Evolutionary conservation across 768 basidiomycete genomes (phyloP), one percentile per base, ranked within the genome.

Genomic region (Hemileccinum rubropunctum): DNA sequence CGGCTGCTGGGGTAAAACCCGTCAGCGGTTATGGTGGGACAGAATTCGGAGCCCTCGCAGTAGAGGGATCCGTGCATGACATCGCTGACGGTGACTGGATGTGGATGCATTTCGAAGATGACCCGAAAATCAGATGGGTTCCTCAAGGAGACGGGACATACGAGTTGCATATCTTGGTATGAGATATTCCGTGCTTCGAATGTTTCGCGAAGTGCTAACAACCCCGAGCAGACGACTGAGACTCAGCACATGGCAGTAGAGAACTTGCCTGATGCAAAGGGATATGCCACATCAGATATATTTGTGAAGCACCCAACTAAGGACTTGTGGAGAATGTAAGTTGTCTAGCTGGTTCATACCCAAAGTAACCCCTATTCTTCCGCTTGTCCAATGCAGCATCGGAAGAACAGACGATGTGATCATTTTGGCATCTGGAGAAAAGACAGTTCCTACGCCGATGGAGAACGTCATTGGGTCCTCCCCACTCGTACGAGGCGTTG

Each of bases 201-300:
- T 4, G 15, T 6, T 23, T 39, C 10, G 12, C 2, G 3, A 14
- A 3, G 20, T 32, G 20, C 46, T 56, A 9, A 54, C 15, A 3
- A 7, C 13, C 3, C n/a, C 12, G 13, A 15, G 14, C 26, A 60
- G 59, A 42, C 54, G 6, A 52, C 27, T 14, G 45, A 56, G 7
- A 34, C 43, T 5, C 52, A 57, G 20, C 34, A 43, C 18, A 36
- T 57, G 41, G 53, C 60, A 0, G 36, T 66, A 10, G 50, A 67
- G 39, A 79, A 79, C 53, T 43, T 73, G 2, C 56, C 70, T 1
- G 78, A 75, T 3, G 54, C 57, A 15, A 61, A 64, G 18, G 75
- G 71, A 11, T 78, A 76, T 40, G 65, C 73, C 2, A 77, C 76
- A 1, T 59, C 65, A 1, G 79, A 79, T 56, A 38, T 79, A 2